Percentiles rank a stretch among this genome's conserved stretches.
These are phyloP conservation scores for Bolboschoenus planiculmis DNA, from an alignment of 176 grass and related monocot genomes.

Conservation along the genomic window DNA sequence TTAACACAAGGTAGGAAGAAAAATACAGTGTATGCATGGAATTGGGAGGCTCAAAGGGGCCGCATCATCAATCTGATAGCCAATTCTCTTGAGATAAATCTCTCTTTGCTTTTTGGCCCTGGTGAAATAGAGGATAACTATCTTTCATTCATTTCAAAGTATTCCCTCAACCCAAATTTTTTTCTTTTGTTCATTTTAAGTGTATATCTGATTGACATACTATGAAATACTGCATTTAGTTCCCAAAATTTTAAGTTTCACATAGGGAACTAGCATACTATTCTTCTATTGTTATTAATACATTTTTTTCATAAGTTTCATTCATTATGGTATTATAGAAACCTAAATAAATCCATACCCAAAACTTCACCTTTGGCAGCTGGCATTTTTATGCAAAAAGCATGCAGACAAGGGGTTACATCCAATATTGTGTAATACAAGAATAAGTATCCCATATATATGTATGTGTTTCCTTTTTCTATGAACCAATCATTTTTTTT, in stretches of 20 bases:
- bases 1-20: constrained; percentile 61
- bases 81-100: constrained; percentile 81
- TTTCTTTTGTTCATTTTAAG: not conserved
- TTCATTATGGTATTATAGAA: not conserved
- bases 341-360: not conserved
- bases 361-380: not conserved
- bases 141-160: constrained; percentile 94
- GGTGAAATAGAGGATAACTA: constrained; percentile 69
- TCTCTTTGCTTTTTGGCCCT: constrained; percentile 81
- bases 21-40: constrained; percentile 71
- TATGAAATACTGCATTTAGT: not conserved
- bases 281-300: not conserved
- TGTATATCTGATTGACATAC: not conserved
- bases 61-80: constrained; percentile 81
- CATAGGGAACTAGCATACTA: not conserved
- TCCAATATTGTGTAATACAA: not conserved
- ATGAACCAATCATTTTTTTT: not conserved
- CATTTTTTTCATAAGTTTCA: too few species aligned
- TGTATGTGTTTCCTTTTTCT: not conserved
- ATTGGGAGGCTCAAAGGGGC: constrained; percentile 85
- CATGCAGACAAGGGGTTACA: not conserved
- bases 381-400: not conserved
- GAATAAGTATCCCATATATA: not conserved
- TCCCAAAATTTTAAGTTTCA: not conserved
- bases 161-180: constrained; percentile 14